phyloP scores from a whole-genome alignment of 1,284 basidiomycete species.

The Malassezia equina region DNA sequence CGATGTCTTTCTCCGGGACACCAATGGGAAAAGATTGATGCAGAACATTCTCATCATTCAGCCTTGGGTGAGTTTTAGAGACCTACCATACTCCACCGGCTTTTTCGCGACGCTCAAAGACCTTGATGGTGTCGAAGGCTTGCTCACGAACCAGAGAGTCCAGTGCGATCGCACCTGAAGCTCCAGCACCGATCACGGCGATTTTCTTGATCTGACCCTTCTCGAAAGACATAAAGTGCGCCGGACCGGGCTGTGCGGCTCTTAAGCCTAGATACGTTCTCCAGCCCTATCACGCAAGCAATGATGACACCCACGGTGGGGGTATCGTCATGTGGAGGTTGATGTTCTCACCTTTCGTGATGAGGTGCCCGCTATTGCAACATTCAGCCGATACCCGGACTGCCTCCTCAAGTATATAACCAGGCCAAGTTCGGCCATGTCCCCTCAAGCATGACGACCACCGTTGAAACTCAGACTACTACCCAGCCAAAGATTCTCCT shows the following conservation, averaged over 20 bases:
- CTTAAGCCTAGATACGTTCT: neutral
- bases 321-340: neutral
- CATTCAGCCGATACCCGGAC: neutral
- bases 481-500: neutral
- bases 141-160: slow-evolving; percentile 1
- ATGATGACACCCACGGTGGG: neutral
- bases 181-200: slow-evolving; percentile 1
- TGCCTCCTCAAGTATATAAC: neutral
- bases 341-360: neutral
- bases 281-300: neutral
- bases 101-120: slow-evolving; percentile 7
- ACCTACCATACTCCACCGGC: slow-evolving; percentile 4
- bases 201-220: neutral
- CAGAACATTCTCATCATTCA: neutral
- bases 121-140: neutral
- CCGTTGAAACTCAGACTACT: neutral
- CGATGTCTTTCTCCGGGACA: neutral
- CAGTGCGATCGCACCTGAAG: neutral
- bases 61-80: neutral
- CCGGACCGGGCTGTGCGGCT: neutral
- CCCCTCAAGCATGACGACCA: neutral
- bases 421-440: neutral
- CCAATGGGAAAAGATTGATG: neutral
- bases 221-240: neutral
- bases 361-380: neutral